A percentile compares a stretch with the other conserved stretches of the same genome.
phyloP scores from a whole-genome alignment of 306 rosid species.

The Pueraria montana region DNA sequence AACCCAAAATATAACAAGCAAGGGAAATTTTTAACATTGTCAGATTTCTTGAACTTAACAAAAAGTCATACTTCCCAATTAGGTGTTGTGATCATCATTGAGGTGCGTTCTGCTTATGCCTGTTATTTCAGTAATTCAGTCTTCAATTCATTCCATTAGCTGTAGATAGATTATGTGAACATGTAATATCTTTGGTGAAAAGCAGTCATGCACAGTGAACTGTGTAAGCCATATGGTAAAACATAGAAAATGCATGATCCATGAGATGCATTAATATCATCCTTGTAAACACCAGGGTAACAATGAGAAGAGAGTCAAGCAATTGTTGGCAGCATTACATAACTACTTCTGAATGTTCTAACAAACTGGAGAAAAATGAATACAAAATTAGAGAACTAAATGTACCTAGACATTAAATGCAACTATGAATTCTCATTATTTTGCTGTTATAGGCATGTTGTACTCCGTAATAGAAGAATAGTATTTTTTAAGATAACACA shows the following conservation, averaged over 20 bases:
- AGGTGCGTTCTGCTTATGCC: slow-evolving; percentile 59
- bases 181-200: slow-evolving; percentile 7
- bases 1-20: slow-evolving; percentile 53
- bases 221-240: not conserved
- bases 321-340: slow-evolving; percentile 7
- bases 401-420: not conserved
- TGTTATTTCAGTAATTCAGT: not conserved
- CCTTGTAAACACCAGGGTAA: slow-evolving; percentile 6
- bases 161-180: not conserved
- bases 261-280: not conserved
- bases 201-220: not conserved
- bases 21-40: slow-evolving; percentile 58
- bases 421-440: not conserved
- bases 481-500: too few species aligned
- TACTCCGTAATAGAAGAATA: too few species aligned
- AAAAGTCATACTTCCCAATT: slow-evolving; percentile 61
- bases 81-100: slow-evolving; percentile 75
- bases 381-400: not conserved
- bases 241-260: not conserved
- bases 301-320: slow-evolving; percentile 7
- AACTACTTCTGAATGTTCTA: not conserved
- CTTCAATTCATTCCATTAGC: not conserved
- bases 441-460: too few species aligned
- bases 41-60: slow-evolving; percentile 75
- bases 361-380: too few species aligned